Conservation (phyloP, 2,329 filamentous ascomycete genomes). For the Torrubiellomyces zombiae region DNA sequence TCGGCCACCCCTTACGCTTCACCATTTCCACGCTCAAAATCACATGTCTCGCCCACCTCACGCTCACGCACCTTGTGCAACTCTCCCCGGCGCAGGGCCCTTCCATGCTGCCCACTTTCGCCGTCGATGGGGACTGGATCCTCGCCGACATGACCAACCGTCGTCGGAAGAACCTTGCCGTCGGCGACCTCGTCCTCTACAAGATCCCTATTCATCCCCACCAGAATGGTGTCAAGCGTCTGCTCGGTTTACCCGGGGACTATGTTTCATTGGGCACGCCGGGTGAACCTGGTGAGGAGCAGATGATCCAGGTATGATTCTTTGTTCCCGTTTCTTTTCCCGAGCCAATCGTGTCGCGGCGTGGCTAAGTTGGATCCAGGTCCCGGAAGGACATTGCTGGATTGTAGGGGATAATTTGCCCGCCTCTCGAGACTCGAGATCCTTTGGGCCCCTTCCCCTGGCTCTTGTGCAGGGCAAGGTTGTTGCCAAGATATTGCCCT, state of each 20-base stretch:
- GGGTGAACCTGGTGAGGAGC: conserved; percentile 23
- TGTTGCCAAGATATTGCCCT: conserved; percentile 42
- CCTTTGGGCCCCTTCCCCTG: conserved; percentile 74
- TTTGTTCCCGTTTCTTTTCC: not conserved
- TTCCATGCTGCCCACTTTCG: conserved; percentile 81
- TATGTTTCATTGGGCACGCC: conserved; percentile 54
- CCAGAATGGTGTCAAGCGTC: conserved; percentile 57
- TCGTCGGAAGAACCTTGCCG: conserved; percentile 43
- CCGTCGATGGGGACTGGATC: conserved; percentile 48
- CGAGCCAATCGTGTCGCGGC: too few species aligned
- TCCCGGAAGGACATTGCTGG: conserved; percentile 87
- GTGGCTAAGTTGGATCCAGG: too few species aligned
- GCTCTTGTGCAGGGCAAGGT: conserved; percentile 75
- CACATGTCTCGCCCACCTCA: conserved; percentile 25
- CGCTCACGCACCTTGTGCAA: conserved; percentile 43
- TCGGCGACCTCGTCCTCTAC: conserved; percentile 78
- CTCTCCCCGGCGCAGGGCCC: conserved; percentile 48
- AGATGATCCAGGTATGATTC: conserved; percentile 52
- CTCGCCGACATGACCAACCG: conserved; percentile 52
- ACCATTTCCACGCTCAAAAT: conserved; percentile 17
- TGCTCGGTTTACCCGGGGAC: conserved; percentile 60
- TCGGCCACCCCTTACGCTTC: conserved; percentile 22
- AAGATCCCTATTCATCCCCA: conserved; percentile 52
- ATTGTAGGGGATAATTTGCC: conserved; percentile 75
- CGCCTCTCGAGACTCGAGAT: conserved; percentile 70